A percentile compares a stretch with the other conserved stretches of the same genome.
phyloP scores from a whole-genome alignment of 2,329 filamentous ascomycete species.

The Fusarium miscanthi region DNA sequence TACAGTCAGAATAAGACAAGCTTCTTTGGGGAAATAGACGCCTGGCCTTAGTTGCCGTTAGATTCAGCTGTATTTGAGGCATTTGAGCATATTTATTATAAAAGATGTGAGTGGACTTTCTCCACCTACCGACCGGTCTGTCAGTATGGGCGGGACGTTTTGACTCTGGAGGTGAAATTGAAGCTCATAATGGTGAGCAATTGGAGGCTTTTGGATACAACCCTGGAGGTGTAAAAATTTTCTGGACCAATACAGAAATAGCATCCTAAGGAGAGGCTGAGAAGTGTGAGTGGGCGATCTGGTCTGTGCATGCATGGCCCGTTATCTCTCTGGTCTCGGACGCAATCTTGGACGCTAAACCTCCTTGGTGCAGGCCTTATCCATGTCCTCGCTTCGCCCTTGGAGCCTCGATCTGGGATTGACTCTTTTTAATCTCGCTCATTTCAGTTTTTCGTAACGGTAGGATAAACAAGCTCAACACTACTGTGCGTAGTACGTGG shows the following conservation, averaged over 20 bases:
- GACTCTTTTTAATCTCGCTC: slow-evolving; percentile 1
- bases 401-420: slow-evolving; percentile 3
- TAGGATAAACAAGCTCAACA: slow-evolving; percentile 16
- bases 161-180: neutral
- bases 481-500: slow-evolving; percentile 12
- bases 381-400: slow-evolving; percentile 8
- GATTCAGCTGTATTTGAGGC: slow-evolving; percentile 20
- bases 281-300: slow-evolving; percentile 34
- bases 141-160: neutral
- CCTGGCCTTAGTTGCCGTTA: neutral
- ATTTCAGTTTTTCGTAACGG: slow-evolving; percentile 6
- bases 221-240: slow-evolving; percentile 20
- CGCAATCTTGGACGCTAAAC: slow-evolving; percentile 8
- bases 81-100: slow-evolving; percentile 5
- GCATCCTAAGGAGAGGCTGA: slow-evolving; percentile 3
- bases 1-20: neutral
- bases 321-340: slow-evolving; percentile 31
- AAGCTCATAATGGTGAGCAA: slow-evolving; percentile 5
- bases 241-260: slow-evolving; percentile 30
- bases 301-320: slow-evolving; percentile 35
- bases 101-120: slow-evolving; percentile 8
- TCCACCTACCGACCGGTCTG: slow-evolving; percentile 12
- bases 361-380: slow-evolving; percentile 6
- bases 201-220: neutral
- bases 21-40: neutral